Conservation (phyloP, 2,329 filamentous ascomycete genomes). For the Neopestalotiopsis clavispora region DNA sequence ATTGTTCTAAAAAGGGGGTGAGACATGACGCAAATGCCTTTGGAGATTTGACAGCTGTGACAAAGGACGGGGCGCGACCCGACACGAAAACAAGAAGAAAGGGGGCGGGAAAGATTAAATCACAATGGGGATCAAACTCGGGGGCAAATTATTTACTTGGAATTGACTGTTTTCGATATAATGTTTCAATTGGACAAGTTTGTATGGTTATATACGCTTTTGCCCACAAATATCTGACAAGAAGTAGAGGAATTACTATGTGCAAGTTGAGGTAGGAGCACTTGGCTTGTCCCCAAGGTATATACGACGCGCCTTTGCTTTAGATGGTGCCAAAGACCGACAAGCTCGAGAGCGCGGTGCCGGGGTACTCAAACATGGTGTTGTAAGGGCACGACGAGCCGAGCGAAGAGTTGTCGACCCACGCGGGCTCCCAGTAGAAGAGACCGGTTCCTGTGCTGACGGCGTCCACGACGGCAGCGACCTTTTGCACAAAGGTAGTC, state of each 20-base stretch:
- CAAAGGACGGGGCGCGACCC: not conserved
- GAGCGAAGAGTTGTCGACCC: conserved; percentile 68
- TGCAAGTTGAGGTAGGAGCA: not conserved
- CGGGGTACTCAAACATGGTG: conserved; percentile 62
- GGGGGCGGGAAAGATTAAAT: not conserved
- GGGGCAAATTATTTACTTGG: not conserved
- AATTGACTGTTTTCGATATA: conserved; percentile 1
- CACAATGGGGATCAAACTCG: not conserved
- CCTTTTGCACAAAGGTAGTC: conserved; percentile 61
- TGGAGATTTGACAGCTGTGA: not conserved
- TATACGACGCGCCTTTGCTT: conserved; percentile 9
- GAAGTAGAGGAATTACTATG: not conserved
- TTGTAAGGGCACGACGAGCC: conserved; percentile 71
- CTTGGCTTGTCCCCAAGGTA: not conserved
- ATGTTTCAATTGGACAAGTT: not conserved
- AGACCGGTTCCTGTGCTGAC: conserved; percentile 62
- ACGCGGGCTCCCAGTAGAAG: conserved; percentile 78
- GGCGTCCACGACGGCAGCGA: conserved; percentile 60
- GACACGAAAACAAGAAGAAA: not conserved
- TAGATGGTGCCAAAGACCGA: conserved; percentile 58
- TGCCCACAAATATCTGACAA: not conserved
- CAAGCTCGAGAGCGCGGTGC: conserved; percentile 61
- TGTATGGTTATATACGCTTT: not conserved
- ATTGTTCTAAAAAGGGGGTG: not conserved
- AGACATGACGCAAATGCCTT: not conserved